Conservation (phyloP, 768 basidiomycete genomes). For the Trametes meyenii region DNA sequence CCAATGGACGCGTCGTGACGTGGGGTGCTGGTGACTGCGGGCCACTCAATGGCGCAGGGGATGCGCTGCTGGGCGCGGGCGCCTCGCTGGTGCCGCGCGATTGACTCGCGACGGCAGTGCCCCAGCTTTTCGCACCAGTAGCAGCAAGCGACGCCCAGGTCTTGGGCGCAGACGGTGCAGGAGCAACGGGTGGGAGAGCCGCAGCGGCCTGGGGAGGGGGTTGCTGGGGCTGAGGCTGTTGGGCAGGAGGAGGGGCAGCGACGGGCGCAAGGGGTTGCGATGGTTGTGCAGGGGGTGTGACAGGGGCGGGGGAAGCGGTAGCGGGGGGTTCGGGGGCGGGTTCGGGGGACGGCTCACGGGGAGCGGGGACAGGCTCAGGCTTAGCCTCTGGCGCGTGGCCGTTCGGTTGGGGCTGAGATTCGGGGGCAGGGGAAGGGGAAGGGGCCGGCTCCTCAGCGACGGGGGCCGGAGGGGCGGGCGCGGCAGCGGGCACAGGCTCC, state of each 20-base stretch:
- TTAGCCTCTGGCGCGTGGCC: slow-evolving; percentile 42
- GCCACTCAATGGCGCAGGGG: slow-evolving; percentile 30
- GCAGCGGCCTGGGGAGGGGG: slow-evolving; percentile 34
- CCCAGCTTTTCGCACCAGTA: slow-evolving; percentile 82
- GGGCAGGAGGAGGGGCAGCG: slow-evolving; percentile 32
- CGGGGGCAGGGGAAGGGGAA: slow-evolving; percentile 40
- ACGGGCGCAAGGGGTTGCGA: slow-evolving; percentile 38
- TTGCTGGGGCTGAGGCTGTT: slow-evolving; percentile 29
- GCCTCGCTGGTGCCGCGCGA: slow-evolving; percentile 77
- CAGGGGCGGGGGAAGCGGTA: slow-evolving; percentile 32
- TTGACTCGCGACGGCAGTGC: slow-evolving; percentile 75
- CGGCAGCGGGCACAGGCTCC: slow-evolving; percentile 37
- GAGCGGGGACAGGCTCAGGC: slow-evolving; percentile 32
- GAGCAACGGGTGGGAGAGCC: slow-evolving; percentile 37
- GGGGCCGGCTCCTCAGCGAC: slow-evolving; percentile 36
- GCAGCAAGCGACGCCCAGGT: slow-evolving; percentile 95
- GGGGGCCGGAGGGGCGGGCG: slow-evolving; percentile 39
- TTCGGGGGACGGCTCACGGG: slow-evolving; percentile 36
- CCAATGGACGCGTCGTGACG: slow-evolving; percentile 39
- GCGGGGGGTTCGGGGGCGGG: slow-evolving; percentile 33
- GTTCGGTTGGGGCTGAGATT: slow-evolving; percentile 43
- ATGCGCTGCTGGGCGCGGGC: slow-evolving; percentile 45
- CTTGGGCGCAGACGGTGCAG: slow-evolving; percentile 58
- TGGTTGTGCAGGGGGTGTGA: slow-evolving; percentile 36
- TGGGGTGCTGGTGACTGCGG: slow-evolving; percentile 41